phyloP scores from a whole-genome alignment of 2,329 filamentous ascomycete genomes.

The Aspergillus costaricaensis region DNA sequence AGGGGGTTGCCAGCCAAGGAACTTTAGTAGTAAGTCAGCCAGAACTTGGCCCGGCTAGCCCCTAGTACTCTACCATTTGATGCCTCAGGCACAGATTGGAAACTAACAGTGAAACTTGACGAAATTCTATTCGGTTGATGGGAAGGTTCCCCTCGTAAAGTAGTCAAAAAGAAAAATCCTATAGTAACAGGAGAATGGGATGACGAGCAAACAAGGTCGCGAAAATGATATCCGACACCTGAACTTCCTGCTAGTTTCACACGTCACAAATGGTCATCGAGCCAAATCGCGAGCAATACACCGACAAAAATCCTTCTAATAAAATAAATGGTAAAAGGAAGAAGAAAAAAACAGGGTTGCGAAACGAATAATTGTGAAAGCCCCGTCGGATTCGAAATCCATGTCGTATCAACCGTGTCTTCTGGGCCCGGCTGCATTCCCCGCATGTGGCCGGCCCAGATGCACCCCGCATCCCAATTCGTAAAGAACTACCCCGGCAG shows the following conservation, averaged over 20 bases:
- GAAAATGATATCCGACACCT: slow-evolving; percentile 22
- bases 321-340: background rate
- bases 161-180: slow-evolving; percentile 14
- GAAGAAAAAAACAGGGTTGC: slow-evolving; percentile 13
- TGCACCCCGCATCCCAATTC: slow-evolving; percentile 11
- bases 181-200: slow-evolving; percentile 22
- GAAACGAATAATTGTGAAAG: slow-evolving; percentile 8
- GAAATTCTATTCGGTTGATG: slow-evolving; percentile 22
- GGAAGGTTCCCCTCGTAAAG: background rate
- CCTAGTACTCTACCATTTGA: background rate
- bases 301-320: slow-evolving; percentile 6
- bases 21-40: background rate
- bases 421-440: slow-evolving; percentile 35
- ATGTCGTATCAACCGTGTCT: slow-evolving; percentile 18
- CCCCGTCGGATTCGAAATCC: slow-evolving; percentile 11
- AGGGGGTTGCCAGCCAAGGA: slow-evolving; percentile 1
- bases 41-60: background rate
- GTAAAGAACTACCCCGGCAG: slow-evolving; percentile 10
- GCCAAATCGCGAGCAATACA: slow-evolving; percentile 23
- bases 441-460: slow-evolving; percentile 37
- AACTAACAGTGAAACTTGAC: slow-evolving; percentile 1
- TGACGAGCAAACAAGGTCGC: slow-evolving; percentile 11
- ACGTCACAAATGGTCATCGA: slow-evolving; percentile 25
- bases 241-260: slow-evolving; percentile 24
- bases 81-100: background rate